Base-by-base conservation (phyloP, 2,329 filamentous ascomycete species). In the Fusarium domesticum region DNA sequence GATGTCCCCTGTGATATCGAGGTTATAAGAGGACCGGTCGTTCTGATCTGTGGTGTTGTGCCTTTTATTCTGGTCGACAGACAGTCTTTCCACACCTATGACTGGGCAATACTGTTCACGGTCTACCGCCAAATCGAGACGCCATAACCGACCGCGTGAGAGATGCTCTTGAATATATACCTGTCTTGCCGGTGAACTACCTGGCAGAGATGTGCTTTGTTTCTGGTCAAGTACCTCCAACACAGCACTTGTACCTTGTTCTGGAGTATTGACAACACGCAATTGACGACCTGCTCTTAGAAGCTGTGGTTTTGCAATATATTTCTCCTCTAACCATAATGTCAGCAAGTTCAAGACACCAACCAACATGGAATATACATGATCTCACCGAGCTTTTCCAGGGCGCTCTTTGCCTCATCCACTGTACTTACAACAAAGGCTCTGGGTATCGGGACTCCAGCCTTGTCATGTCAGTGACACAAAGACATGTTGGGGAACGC, bases 41-140 rank as follows among this genome's bases (percentile, higher is more conserved):
- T 36, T 36, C n/a, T n/a, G n/a, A n/a, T n/a, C n/a, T n/a, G n/a
- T n/a, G n/a, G n/a, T n/a, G n/a, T n/a, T n/a, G n/a, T n/a, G n/a
- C n/a, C n/a, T n/a, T n/a, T n/a, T n/a, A n/a, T n/a, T n/a, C 0
- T 43, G 43, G 0, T 37, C 20, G 6, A 14, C 10, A 15, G 47
- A 37, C 5, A 50, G 42, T 1, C 59, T 41, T 18, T 55, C 60
- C 2, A 72, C 50, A 5, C 71, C 50, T 4, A 76, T 52, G 0
- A 62, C 54, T 0, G 73, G 73, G 11, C 53, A 57, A 38, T 57
- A 66, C 12, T 58, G 60, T n/a, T 70, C 65, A 4, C 73, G 69
- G 35, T 75, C 70, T 30, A 76, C 62, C 0, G 66, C 66, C 37
- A 76, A 60, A 6, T 65, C 62, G 1, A 76, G 38, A 41, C 71